Base-by-base conservation (phyloP, 169 alveolate species). In the Miamiensis avidus region DNA sequence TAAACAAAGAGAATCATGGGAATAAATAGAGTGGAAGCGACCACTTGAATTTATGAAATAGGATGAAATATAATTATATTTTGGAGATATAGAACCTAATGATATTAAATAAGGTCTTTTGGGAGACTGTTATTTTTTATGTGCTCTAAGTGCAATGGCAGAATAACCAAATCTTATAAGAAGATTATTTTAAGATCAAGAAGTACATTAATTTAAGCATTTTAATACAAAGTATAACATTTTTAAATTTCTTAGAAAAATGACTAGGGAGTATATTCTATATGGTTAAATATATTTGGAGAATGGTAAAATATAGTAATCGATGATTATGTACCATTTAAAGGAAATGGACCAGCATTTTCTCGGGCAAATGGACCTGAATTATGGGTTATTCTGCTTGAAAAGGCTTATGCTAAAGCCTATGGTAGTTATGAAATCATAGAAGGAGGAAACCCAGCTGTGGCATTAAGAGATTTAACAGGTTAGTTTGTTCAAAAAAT, bases 391-490 rank as follows among this genome's bases (percentile, higher is more conserved):
- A 77, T 93, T 72, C 91, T 95, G 16, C 69, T 95, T 29, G 98
- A 95, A 87, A 95, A 95, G 85, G 98, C 98, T 29, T 95, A 95
- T 92, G 98, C 98, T 0, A 95, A 95, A 83, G 84, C 92, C 27
- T 95, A 95, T 91, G 96, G 96, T 20, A 83, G 84, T 64, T 94
- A 92, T 82, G 85, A 74, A 64, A 85, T 84, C 26, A 88, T 94
- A 25, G 94, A 91, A 87, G 95, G 96, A 16, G 96, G 95, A 29
- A 87, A 88, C 78, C 91, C 93, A 0, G 76, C 89, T 29, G 88
- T 88, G 69, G 94, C 91, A n/a, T 82, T 94, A 65, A 75, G 91
- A 34, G 97, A 93, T 78, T 75, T 94, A 32, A 91, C 95, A 28
- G 69, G 69, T 49, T 11, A 49, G 4, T 11, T 49, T 11, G 20